Percentiles rank a stretch among this genome's conserved stretches.
Evolutionary conservation across 371 early-diverging fungal species (phyloP).

Genomic region (Cokeromyces recurvatus): DNA sequence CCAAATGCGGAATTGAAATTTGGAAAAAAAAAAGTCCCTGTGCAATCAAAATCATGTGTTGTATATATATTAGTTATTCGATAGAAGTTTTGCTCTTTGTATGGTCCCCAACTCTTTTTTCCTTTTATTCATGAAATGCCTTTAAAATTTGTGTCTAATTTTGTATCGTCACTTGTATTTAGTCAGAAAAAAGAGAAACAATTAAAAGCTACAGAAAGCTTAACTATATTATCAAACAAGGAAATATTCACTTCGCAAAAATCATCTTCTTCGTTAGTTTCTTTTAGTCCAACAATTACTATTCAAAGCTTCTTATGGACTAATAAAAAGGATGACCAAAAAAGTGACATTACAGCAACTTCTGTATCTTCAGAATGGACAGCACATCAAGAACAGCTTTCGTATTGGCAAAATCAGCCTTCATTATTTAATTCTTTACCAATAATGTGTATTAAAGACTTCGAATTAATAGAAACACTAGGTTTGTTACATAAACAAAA

Average conservation of each 20-base stretch:
- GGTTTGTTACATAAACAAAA: constrained; percentile 30
- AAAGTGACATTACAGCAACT: constrained; percentile 13
- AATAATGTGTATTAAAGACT: constrained; percentile 36
- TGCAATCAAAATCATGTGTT: too few species aligned
- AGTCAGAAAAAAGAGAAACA: too few species aligned
- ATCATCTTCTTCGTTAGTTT: constrained; percentile 17
- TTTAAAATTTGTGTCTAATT: too few species aligned
- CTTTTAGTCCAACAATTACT: constrained; percentile 35
- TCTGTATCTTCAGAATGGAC: constrained; percentile 14
- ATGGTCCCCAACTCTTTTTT: too few species aligned
- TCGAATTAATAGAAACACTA: constrained; percentile 61
- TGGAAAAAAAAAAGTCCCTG: too few species aligned
- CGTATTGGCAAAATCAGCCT: constrained; percentile 31
- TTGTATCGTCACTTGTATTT: too few species aligned
- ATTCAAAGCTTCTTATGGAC: constrained; percentile 18
- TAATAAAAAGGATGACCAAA: constrained; percentile 18
- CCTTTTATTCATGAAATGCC: too few species aligned
- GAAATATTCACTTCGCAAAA: constrained; percentile 4
- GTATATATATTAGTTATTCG: too few species aligned
- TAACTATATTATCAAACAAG: too few species aligned
- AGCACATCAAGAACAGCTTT: constrained; percentile 26
- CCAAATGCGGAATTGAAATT: too few species aligned
- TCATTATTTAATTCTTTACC: constrained; percentile 30
- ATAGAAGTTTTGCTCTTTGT: too few species aligned
- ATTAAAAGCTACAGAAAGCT: background rate